Evolutionary conservation across 192 early-diverging fungal genomes (phyloP).

Genomic region (Backusella westeae): DNA sequence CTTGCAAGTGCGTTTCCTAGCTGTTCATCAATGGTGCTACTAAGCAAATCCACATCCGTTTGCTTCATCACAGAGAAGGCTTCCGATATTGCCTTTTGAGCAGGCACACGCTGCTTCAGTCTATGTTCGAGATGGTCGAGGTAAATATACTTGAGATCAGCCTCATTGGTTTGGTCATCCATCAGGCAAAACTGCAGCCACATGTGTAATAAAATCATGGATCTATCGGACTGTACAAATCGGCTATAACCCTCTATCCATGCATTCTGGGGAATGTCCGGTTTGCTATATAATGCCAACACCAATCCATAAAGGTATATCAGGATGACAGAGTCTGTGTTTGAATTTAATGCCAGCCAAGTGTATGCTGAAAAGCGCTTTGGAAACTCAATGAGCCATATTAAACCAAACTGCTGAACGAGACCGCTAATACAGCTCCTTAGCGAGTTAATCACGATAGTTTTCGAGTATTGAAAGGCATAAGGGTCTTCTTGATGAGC

Average conservation of each 20-base stretch:
- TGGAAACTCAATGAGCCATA: conserved; percentile 23
- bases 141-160: neutral
- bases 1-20: conserved; percentile 10
- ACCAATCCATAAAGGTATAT: conserved; percentile 30
- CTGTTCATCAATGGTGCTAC: conserved; percentile 7
- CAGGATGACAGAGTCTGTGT: conserved; percentile 12
- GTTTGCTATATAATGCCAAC: conserved; percentile 7
- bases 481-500: neutral
- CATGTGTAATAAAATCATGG: conserved; percentile 10
- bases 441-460: conserved; percentile 3
- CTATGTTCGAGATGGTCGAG: neutral
- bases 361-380: conserved; percentile 14
- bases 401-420: conserved; percentile 5
- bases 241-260: conserved; percentile 15
- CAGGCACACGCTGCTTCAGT: neutral
- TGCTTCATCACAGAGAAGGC: conserved; percentile 3
- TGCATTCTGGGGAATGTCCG: neutral
- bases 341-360: conserved; percentile 14
- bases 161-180: neutral
- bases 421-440: conserved; percentile 24
- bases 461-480: conserved; percentile 8
- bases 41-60: neutral
- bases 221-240: conserved; percentile 18
- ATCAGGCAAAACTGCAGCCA: conserved; percentile 10
- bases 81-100: neutral